Evolutionary conservation across 345 rosid species (phyloP).

Genomic region (Eutrema japonicum): DNA sequence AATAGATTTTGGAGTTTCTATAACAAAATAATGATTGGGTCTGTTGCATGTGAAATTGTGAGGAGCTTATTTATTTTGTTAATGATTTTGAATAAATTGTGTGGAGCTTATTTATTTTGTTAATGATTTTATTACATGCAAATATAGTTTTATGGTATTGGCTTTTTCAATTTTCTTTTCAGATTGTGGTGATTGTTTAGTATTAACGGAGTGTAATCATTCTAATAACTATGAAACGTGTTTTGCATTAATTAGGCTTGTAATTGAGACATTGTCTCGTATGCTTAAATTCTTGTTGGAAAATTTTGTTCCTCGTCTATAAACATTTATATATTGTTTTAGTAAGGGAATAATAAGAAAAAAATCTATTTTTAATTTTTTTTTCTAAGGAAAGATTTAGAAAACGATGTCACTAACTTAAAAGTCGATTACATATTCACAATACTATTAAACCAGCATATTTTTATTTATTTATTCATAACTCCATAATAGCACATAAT

Average conservation of each 20-base stretch:
- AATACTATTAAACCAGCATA: no score
- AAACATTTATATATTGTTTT: background rate
- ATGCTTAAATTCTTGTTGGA: background rate
- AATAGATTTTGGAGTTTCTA: background rate
- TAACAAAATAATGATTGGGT: background rate
- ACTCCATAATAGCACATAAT: no score
- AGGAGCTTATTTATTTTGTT: background rate
- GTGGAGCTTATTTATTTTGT: background rate
- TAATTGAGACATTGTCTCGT: no score
- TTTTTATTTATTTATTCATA: no score
- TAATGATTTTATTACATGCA: background rate
- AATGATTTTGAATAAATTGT: background rate
- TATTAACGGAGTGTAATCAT: background rate
- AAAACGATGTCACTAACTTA: background rate
- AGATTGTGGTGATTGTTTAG: background rate
- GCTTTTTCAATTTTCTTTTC: background rate
- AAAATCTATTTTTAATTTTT: background rate
- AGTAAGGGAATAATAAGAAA: background rate
- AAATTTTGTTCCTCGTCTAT: background rate
- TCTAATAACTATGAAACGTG: background rate
- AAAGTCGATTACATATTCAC: background rate
- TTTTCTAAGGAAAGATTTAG: no score
- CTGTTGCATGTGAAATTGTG: background rate
- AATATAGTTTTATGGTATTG: background rate
- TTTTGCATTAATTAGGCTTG: conserved; percentile 8